Base-by-base conservation (phyloP, 495 filamentous ascomycete species). In the Penicillium longicatenatum region DNA sequence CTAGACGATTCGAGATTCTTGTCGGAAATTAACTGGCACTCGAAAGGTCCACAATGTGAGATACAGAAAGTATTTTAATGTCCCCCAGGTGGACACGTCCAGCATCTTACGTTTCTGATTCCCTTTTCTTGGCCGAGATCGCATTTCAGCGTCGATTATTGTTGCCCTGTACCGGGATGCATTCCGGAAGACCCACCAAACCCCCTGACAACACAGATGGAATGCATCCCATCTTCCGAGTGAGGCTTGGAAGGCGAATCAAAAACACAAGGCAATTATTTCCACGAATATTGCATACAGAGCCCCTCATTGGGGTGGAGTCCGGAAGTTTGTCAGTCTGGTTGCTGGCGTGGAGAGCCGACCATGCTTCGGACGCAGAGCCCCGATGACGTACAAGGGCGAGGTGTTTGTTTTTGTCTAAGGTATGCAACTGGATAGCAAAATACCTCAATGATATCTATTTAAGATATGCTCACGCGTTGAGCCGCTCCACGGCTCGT, bases 161-260 rank as follows among this genome's bases (percentile, higher is more conserved):
- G 19, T 46, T 21, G 19, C 43, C 43, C 7, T 24, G 19, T 22
- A 7, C 2, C 7, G 43, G 8, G 37, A 39, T 39, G 48, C 64
- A 70, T 70, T 70, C 67, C 57, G 20, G 16, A 59, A 55, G 59
- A 53, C 6, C 59, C 19, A 14, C 49, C 11, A 20, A 42, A 26
- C 17, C 44, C 67, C 67, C 55, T 65, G 67, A 65, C 67, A 70
- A 70, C 64, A 30, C 45, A 6, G 17, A 20, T 30, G 62, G 67
- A 70, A 70, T 70, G 67, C 42, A 60, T 19, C 44, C 51, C 30
- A 58, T 16, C 54, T 22, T 11, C n/a, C n/a, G n/a, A n/a, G n/a
- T n/a, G n/a, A n/a, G n/a, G 54, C 42, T 10, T 24, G 12, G 17
- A 22, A 14, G 44, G 24, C 64, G 64, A 70, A 70, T 68, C 14